phyloP scores from a whole-genome alignment of 148 eudicot species.

The Silene latifolia region DNA sequence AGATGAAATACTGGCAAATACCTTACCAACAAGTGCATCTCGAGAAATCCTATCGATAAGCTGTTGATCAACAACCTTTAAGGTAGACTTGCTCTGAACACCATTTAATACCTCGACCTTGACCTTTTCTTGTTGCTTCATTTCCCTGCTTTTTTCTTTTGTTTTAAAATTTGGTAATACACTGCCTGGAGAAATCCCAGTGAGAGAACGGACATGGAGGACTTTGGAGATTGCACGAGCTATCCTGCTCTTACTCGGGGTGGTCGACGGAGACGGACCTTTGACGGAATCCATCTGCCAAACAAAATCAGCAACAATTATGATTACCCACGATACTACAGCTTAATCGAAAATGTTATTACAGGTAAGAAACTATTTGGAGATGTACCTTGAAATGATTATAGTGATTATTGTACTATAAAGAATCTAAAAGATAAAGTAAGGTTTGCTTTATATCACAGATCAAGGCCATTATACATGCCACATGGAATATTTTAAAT shows the following conservation, averaged over 20 bases:
- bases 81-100: conserved; percentile 24
- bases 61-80: conserved; percentile 38
- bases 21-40: conserved; percentile 70
- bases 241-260: conserved; percentile 66
- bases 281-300: conserved; percentile 65
- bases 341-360: conserved; percentile 12
- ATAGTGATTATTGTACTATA: conserved; percentile 27
- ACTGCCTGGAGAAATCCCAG: conserved; percentile 48
- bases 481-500: conserved; percentile 26
- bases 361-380: conserved; percentile 14
- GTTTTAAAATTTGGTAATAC: conserved; percentile 40
- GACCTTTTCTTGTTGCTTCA: conserved; percentile 28
- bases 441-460: conserved; percentile 42
- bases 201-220: conserved; percentile 47
- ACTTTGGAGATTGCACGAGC: conserved; percentile 75
- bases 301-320: conserved; percentile 8
- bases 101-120: conserved; percentile 32
- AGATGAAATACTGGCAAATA: conserved; percentile 70
- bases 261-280: conserved; percentile 28
- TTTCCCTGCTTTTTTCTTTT: conserved; percentile 32
- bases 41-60: conserved; percentile 26
- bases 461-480: conserved; percentile 40
- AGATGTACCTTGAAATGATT: conserved; percentile 10
- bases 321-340: conserved; percentile 13
- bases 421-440: conserved; percentile 30